These are phyloP conservation scores for Trypanosoma conorhini DNA, from an alignment of 208 protist genomes.

Conservation along the genomic window DNA sequence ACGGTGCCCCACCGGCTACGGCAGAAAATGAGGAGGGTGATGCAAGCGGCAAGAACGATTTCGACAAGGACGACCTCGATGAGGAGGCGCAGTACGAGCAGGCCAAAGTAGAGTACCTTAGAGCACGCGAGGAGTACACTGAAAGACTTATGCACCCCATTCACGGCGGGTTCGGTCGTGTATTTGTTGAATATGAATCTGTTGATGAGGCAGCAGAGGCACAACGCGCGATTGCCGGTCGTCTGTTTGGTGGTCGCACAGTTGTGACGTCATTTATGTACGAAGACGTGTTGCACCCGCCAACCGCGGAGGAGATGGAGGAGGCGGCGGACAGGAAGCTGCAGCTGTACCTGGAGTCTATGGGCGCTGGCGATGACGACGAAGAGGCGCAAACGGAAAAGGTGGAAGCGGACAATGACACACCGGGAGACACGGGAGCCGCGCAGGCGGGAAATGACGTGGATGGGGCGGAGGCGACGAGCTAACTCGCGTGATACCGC, in stretches of 20 bases:
- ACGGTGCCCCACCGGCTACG: neutral
- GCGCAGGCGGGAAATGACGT: neutral
- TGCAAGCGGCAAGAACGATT: neutral
- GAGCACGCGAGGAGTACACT: slow-evolving; percentile 57
- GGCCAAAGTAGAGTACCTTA: slow-evolving; percentile 54
- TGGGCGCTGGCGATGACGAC: slow-evolving; percentile 15
- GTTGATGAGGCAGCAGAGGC: slow-evolving; percentile 82
- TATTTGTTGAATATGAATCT: slow-evolving; percentile 89
- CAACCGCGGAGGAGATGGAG: slow-evolving; percentile 25
- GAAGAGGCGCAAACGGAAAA: slow-evolving; percentile 14
- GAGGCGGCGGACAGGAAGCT: slow-evolving; percentile 35
- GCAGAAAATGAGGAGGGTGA: neutral
- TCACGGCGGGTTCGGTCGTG: slow-evolving; percentile 74
- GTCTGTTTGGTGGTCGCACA: slow-evolving; percentile 83
- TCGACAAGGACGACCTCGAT: slow-evolving; percentile 21
- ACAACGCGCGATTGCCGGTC: slow-evolving; percentile 80
- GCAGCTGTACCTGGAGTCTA: slow-evolving; percentile 20
- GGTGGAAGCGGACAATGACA: neutral
- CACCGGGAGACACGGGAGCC: neutral
- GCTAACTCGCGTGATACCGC: neutral
- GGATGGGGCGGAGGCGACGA: slow-evolving; percentile 3
- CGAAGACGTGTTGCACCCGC: slow-evolving; percentile 68
- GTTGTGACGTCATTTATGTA: slow-evolving; percentile 91
- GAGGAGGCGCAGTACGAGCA: slow-evolving; percentile 35
- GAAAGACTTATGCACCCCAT: slow-evolving; percentile 75